These are phyloP conservation scores for Fraxinus greggii DNA, from an alignment of 305 asterid species.

Conservation along the genomic window DNA sequence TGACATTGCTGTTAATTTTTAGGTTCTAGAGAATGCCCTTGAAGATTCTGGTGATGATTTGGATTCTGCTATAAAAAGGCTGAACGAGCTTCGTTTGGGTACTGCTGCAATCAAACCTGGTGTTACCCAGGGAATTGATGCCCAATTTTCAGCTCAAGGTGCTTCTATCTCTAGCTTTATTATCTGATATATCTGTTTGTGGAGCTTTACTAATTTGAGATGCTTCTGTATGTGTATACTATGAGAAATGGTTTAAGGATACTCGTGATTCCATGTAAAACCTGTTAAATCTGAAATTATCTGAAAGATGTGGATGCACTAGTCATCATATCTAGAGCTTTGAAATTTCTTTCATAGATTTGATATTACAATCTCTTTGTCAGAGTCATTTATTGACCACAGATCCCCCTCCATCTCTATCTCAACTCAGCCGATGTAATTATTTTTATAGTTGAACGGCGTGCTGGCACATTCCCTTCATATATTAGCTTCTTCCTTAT, in stretches of 20 bases:
- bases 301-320: constrained; percentile 14
- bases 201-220: constrained; percentile 2
- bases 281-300: background rate
- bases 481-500: background rate
- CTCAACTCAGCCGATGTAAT: background rate
- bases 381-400: background rate
- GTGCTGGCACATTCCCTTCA: constrained; percentile 2
- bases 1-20: constrained; percentile 26
- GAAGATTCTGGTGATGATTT: constrained; percentile 70
- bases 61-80: constrained; percentile 78
- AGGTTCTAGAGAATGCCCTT: constrained; percentile 79
- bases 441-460: background rate
- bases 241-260: constrained; percentile 4
- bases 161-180: constrained; percentile 19
- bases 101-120: constrained; percentile 46
- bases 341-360: background rate
- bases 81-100: constrained; percentile 77
- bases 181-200: constrained; percentile 5
- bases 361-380: constrained; percentile 1
- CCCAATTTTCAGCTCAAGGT: constrained; percentile 50
- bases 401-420: background rate
- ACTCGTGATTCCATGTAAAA: background rate
- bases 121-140: constrained; percentile 35
- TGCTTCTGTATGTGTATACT: constrained; percentile 5
- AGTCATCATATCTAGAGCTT: constrained; percentile 2